Evolutionary conservation across 179 eudicot species (phyloP).

Genomic region (Silene noctiflora): DNA sequence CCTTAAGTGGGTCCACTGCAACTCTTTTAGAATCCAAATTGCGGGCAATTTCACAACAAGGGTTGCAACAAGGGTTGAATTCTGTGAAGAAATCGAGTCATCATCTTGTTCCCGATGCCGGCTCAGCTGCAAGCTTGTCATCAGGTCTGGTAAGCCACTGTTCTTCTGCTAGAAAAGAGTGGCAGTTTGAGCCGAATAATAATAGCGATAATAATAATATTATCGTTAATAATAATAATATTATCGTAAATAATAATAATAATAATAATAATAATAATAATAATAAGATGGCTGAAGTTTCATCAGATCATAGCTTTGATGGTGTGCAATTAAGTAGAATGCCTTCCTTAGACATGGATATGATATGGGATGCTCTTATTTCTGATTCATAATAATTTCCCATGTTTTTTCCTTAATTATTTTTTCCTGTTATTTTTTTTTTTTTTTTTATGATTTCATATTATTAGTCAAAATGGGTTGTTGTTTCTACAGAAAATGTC

Average conservation of each 20-base stretch:
- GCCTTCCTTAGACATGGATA: conserved; percentile 95
- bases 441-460: conserved; percentile 13
- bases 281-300: conserved; percentile 31
- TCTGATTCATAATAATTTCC: conserved; percentile 44
- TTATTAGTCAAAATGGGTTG: background rate
- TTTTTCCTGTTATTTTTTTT: background rate
- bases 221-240: too few relatives aligned
- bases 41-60: conserved; percentile 51
- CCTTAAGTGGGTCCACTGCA: conserved; percentile 50
- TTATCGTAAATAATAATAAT: conserved; percentile 7
- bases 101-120: background rate
- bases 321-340: conserved; percentile 81
- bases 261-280: conserved; percentile 26
- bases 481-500: background rate
- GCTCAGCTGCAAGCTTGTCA: background rate
- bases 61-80: conserved; percentile 31
- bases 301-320: conserved; percentile 37
- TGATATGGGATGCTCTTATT: conserved; percentile 86
- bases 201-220: background rate
- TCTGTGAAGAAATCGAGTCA: conserved; percentile 24
- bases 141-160: background rate
- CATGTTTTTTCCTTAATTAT: background rate
- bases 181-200: conserved; percentile 31
- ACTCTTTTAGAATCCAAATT: conserved; percentile 75
- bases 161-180: conserved; percentile 29